These are phyloP conservation scores for Xylaria venustula DNA, from an alignment of 495 filamentous ascomycete genomes.

Conservation along the genomic window DNA sequence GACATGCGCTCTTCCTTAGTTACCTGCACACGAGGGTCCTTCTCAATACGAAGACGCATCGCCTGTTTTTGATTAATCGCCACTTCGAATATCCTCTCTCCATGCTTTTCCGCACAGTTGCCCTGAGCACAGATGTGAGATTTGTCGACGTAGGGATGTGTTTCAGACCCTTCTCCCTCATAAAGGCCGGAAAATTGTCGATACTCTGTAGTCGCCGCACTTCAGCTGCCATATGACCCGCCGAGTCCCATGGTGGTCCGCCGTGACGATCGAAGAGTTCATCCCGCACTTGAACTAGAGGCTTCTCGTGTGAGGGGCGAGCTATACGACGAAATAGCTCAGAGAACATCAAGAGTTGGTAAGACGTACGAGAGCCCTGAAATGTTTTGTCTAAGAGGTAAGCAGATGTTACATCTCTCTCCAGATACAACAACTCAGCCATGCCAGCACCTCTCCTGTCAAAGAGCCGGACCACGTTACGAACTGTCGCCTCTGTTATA, in stretches of 20 bases:
- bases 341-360: slow-evolving; percentile 53
- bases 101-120: slow-evolving; percentile 38
- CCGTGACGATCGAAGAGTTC: slow-evolving; percentile 49
- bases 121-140: slow-evolving; percentile 39
- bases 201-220: slow-evolving; percentile 46
- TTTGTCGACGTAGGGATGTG: slow-evolving; percentile 18
- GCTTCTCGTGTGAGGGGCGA: slow-evolving; percentile 33
- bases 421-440: slow-evolving; percentile 48
- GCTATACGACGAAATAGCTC: slow-evolving; percentile 48
- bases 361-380: slow-evolving; percentile 45
- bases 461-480: slow-evolving; percentile 55
- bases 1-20: not conserved
- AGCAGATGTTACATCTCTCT: slow-evolving; percentile 35
- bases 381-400: slow-evolving; percentile 52
- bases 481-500: slow-evolving; percentile 47
- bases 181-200: slow-evolving; percentile 42
- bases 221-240: slow-evolving; percentile 36
- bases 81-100: slow-evolving; percentile 39
- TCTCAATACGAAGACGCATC: not conserved
- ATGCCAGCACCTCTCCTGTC: slow-evolving; percentile 36
- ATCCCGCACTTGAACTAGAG: slow-evolving; percentile 38
- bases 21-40: not conserved
- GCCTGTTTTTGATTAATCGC: not conserved
- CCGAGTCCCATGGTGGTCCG: slow-evolving; percentile 41
- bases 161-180: slow-evolving; percentile 41